Evolutionary conservation across 2,329 filamentous ascomycete genomes (phyloP), one percentile per base, ranked within the genome.

Genomic region (Sarocladium kiliense): DNA sequence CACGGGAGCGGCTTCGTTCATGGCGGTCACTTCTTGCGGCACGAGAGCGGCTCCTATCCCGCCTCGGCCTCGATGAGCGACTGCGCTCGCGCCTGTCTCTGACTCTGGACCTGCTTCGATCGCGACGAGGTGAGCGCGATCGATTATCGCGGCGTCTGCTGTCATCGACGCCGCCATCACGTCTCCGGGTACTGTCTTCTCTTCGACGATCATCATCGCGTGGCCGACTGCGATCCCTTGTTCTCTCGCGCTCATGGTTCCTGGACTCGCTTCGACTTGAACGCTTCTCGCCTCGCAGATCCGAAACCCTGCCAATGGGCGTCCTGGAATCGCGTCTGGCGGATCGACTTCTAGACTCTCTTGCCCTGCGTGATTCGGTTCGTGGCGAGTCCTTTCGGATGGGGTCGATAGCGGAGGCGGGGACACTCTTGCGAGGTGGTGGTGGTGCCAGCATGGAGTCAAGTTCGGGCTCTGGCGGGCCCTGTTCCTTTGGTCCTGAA

Each of bases 401-500:
- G 2, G 81, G 81, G 55, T 82, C 76, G 56, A 85, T 85, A 27
- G 81, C 81, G 19, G 81, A 85, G 3, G 77, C 77, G 1, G 80
- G 80, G 2, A 66, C 70, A 65, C 77, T 49, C 71, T 78, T 73
- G 66, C 74, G 71, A 2, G 80, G 81, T 1, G 81, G 81, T 1
- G 81, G 81, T 2, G 81, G 81, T 2, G 75, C 77, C 25, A 85
- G 68, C 50, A 53, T 53, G 14, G 77, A 75, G 57, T 84, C 81
- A 37, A 84, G 70, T 59, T 85, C 81, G 45, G 82, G 63, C 61
- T 84, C 81, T 7, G 75, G 77, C 55, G 77, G 74, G 57, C 78
- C 77, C 2, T 72, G 68, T 3, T 72, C 66, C 25, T 73, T 70
- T 42, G 76, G 75, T 54, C 76, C 81, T 66, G 80, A 84, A 19